Conservation (phyloP, 169 alveolate species). For the Cryptosporidium andersoni region DNA sequence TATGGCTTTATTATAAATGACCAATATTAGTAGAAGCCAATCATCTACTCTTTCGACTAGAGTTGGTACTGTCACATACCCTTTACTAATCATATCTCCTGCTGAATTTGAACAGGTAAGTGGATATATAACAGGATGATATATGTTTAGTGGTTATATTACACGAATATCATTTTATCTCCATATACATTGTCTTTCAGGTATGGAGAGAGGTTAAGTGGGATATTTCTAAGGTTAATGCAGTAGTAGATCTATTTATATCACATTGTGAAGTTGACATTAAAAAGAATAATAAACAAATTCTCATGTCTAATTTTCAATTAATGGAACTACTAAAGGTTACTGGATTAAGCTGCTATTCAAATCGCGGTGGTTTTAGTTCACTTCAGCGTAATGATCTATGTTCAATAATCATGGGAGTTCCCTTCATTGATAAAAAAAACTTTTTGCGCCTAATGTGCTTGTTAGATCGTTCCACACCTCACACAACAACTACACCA, state of each 20-base stretch:
- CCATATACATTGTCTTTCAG: no score
- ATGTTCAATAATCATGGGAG: conserved; percentile 57
- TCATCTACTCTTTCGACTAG: no score
- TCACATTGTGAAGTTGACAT: conserved; percentile 26
- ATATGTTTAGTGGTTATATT: no score
- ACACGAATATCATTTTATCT: no score
- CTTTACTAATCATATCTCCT: conserved; percentile 27
- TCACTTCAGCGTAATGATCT: conserved; percentile 26
- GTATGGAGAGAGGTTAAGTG: conserved; percentile 63
- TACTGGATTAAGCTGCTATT: conserved; percentile 9
- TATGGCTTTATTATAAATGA: no score
- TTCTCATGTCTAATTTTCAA: conserved; percentile 48
- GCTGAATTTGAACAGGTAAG: conserved; percentile 27
- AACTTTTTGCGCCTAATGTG: conserved; percentile 56
- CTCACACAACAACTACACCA: conserved; percentile 69
- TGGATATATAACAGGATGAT: no score
- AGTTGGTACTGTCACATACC: not conserved
- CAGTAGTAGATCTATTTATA: conserved; percentile 20
- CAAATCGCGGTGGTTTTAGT: conserved; percentile 7
- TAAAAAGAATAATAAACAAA: not conserved
- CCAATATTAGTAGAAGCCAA: no score
- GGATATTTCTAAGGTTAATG: conserved; percentile 52
- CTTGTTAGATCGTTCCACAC: conserved; percentile 59
- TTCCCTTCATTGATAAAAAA: conserved; percentile 59
- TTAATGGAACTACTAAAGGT: conserved; percentile 28